Conservation (phyloP, 345 rosid species). For the Populus ilicifolia region DNA sequence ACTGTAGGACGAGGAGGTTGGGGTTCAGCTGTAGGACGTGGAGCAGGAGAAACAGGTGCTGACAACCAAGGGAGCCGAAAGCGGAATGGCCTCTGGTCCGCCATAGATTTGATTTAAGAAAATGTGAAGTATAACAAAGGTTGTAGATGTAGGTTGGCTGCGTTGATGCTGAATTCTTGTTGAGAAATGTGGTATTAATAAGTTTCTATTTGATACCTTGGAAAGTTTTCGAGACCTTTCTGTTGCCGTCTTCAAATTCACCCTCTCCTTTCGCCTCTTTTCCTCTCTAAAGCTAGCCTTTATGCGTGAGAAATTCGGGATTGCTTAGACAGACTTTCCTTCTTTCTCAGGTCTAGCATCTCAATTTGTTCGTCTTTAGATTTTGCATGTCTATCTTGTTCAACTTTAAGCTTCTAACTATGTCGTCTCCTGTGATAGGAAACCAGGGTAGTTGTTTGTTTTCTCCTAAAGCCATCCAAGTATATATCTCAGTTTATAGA, state of each 20-base stretch:
- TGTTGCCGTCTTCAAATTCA: conserved; percentile 9
- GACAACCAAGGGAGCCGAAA: conserved; percentile 62
- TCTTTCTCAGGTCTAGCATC: conserved; percentile 41
- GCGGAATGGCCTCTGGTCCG: conserved; percentile 45
- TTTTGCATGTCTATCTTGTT: not conserved
- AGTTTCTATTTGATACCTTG: conserved; percentile 30
- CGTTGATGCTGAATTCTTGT: not conserved
- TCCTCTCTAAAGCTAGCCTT: conserved; percentile 20
- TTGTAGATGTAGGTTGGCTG: not conserved
- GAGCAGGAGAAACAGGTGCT: conserved; percentile 1
- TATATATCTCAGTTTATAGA: conserved; percentile 11
- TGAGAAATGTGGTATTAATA: conserved; percentile 15
- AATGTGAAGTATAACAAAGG: not conserved
- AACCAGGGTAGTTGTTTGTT: not conserved
- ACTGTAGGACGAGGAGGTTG: conserved; percentile 26
- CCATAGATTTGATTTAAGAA: conserved; percentile 25
- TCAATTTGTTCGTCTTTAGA: not conserved
- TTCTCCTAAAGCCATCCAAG: conserved; percentile 3
- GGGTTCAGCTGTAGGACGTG: conserved; percentile 13
- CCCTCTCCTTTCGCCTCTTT: conserved; percentile 19
- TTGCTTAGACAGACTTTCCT: conserved; percentile 31
- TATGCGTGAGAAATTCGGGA: conserved; percentile 4
- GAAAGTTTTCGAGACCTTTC: conserved; percentile 19
- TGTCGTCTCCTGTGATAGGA: not conserved
- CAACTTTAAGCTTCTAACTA: not conserved